Conservation (phyloP, 2,329 filamentous ascomycete genomes). For the Penicillium sp. region DNA sequence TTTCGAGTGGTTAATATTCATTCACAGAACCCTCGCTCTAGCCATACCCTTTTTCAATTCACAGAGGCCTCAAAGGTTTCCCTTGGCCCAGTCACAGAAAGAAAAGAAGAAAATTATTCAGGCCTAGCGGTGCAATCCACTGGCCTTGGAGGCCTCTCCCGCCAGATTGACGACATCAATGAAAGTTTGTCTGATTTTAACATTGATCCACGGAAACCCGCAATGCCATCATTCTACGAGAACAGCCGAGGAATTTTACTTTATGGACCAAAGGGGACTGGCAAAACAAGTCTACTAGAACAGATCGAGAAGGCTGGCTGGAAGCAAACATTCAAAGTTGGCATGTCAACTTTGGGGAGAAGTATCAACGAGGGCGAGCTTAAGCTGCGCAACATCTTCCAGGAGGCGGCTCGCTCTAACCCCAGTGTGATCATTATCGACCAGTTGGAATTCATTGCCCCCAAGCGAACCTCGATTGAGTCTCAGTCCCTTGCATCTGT, state of each 20-base stretch:
- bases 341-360: constrained; percentile 33
- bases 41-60: constrained; percentile 37
- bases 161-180: constrained; percentile 66
- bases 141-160: constrained; percentile 65
- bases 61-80: constrained; percentile 33
- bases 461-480: constrained; percentile 53
- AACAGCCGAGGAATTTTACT: constrained; percentile 64
- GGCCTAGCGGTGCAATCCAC: constrained; percentile 38
- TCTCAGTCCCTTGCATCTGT: constrained; percentile 37
- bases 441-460: constrained; percentile 67
- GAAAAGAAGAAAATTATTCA: constrained; percentile 10
- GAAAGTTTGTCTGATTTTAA: constrained; percentile 60
- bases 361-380: constrained; percentile 47
- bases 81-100: constrained; percentile 29
- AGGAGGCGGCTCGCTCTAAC: constrained; percentile 64
- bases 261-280: constrained; percentile 79
- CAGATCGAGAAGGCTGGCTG: constrained; percentile 67
- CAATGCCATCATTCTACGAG: constrained; percentile 44
- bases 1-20: constrained; percentile 62
- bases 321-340: constrained; percentile 61
- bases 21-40: constrained; percentile 41
- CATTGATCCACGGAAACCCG: constrained; percentile 23
- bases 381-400: constrained; percentile 66
- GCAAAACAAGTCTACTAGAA: constrained; percentile 73
- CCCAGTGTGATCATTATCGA: constrained; percentile 80